Evolutionary conservation across 2,329 filamentous ascomycete genomes (phyloP).

Genomic region (Trichoderma harzianum): DNA sequence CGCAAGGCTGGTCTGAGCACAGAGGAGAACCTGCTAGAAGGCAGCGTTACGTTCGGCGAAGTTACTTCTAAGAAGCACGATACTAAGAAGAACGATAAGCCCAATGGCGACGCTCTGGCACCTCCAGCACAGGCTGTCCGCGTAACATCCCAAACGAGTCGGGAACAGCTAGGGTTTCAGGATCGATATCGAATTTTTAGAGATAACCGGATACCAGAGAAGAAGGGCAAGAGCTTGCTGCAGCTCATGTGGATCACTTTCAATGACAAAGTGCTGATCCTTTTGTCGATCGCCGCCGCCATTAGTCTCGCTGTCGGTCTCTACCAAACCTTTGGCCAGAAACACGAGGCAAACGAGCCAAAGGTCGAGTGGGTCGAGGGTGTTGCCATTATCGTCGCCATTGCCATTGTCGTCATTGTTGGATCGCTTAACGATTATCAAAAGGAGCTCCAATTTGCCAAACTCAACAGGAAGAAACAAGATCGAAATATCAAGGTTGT

Average conservation of each 20-base stretch:
- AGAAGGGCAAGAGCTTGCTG: conserved; percentile 70
- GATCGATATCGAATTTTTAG: conserved; percentile 69
- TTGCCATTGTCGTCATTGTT: conserved; percentile 71
- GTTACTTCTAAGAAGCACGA: conserved; percentile 45
- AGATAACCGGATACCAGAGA: conserved; percentile 70
- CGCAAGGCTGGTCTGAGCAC: conserved; percentile 69
- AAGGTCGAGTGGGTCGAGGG: conserved; percentile 77
- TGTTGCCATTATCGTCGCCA: conserved; percentile 77
- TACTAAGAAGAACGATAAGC: conserved; percentile 35
- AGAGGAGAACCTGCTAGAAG: conserved; percentile 67
- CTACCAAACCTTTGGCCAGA: conserved; percentile 67
- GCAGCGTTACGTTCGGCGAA: conserved; percentile 68
- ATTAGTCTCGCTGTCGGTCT: conserved; percentile 72
- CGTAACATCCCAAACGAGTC: neutral
- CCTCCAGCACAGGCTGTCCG: neutral
- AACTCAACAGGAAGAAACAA: conserved; percentile 75
- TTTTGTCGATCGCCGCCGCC: conserved; percentile 66
- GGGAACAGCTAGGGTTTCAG: conserved; percentile 21
- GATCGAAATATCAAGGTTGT: conserved; percentile 69
- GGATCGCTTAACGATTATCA: conserved; percentile 77
- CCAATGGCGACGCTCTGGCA: conserved; percentile 30
- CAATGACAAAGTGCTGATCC: conserved; percentile 76
- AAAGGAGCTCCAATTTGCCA: conserved; percentile 76
- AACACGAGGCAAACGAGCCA: conserved; percentile 49
- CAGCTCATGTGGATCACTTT: conserved; percentile 79